These are phyloP conservation scores for Erucastrum elatum DNA, from an alignment of 345 rosid species.

Conservation along the genomic window DNA sequence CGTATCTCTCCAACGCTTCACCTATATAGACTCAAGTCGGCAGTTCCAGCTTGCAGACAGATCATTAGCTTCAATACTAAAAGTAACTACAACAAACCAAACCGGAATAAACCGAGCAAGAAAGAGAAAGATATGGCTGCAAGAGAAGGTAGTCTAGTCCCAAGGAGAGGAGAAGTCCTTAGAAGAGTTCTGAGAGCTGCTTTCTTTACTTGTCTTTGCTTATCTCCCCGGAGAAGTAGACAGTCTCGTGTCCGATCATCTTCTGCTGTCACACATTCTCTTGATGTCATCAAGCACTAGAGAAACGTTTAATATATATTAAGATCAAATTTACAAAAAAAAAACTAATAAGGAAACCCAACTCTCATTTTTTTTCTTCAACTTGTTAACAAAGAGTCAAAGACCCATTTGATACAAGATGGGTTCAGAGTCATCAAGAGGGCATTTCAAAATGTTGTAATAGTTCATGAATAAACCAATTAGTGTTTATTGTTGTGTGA, in stretches of 20 bases:
- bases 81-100: constrained; percentile 10
- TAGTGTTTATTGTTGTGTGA: neutral
- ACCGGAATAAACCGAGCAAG: constrained; percentile 19
- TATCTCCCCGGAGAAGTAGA: constrained; percentile 7
- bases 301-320: neutral
- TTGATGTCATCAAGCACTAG: constrained; percentile 29
- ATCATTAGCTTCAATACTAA: constrained; percentile 12
- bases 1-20: constrained; percentile 1
- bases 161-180: constrained; percentile 52
- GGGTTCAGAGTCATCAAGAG: neutral
- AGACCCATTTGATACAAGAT: constrained; percentile 2
- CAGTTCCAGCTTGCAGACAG: constrained; percentile 35
- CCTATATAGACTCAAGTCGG: constrained; percentile 39
- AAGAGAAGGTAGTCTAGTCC: constrained; percentile 42
- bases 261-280: constrained; percentile 21
- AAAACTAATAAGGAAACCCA: neutral
- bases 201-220: constrained; percentile 32
- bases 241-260: constrained; percentile 17
- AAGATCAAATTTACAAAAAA: neutral
- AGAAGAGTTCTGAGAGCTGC: constrained; percentile 34
- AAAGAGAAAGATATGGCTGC: constrained; percentile 18
- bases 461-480: neutral
- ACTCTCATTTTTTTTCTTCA: neutral
- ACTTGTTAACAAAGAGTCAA: constrained; percentile 3
- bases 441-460: neutral